Evolutionary conservation across 257 asterid species (phyloP).

Genomic region (Nyctanthes arbortristis): DNA sequence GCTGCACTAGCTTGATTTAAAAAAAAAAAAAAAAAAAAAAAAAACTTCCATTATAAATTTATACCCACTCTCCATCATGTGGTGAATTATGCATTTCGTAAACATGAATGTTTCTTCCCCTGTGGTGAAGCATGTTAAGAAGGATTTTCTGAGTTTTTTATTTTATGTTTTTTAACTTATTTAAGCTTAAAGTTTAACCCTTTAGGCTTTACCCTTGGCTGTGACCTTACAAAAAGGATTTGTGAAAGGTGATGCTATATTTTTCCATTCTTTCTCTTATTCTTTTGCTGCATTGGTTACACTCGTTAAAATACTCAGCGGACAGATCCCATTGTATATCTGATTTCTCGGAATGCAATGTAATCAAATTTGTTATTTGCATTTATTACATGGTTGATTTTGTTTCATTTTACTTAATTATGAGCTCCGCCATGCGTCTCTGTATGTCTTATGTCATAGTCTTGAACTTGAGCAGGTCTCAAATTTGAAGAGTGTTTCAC

Average conservation of each 20-base stretch:
- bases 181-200: neutral
- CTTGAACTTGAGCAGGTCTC: slow-evolving; percentile 34
- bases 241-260: neutral
- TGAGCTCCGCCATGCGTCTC: neutral
- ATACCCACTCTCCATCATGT: slow-evolving; percentile 12
- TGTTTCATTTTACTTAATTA: neutral
- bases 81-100: neutral
- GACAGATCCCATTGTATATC: neutral
- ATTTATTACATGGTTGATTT: slow-evolving; percentile 3
- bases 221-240: neutral
- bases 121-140: neutral
- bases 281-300: neutral
- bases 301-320: slow-evolving; percentile 6
- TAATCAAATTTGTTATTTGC: neutral
- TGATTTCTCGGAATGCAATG: neutral
- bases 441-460: slow-evolving; percentile 7
- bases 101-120: neutral
- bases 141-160: neutral
- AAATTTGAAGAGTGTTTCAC: slow-evolving; percentile 36
- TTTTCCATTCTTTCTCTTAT: neutral
- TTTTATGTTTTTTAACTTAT: neutral
- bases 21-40: no score
- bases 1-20: no score
- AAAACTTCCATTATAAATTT: neutral
- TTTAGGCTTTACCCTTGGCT: neutral